Evolutionary conservation across 169 alveolate genomes (phyloP).

Genomic region (Hepatocystis sp.): DNA sequence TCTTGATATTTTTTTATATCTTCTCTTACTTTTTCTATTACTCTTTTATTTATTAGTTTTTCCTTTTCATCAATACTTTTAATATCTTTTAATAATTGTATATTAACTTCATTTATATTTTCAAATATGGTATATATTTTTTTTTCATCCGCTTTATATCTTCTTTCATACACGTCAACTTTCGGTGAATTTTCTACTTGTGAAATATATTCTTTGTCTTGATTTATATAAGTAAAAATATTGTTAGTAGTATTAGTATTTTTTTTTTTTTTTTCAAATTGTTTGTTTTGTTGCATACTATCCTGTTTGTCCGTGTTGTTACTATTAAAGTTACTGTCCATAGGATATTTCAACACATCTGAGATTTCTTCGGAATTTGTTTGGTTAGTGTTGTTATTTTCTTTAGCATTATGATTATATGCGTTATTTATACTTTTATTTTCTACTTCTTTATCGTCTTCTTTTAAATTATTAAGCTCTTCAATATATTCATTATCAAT

Average conservation of each 20-base stretch:
- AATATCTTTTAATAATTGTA: constrained; percentile 38
- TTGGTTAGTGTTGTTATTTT: background rate
- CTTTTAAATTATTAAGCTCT: too few relatives aligned
- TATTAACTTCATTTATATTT: constrained; percentile 73
- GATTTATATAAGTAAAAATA: constrained; percentile 27
- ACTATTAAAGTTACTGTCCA: too few relatives aligned
- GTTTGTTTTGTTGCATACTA: background rate
- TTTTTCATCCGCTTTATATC: constrained; percentile 29
- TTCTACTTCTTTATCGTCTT: background rate
- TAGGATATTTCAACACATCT: too few relatives aligned
- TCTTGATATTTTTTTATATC: constrained; percentile 60
- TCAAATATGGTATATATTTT: constrained; percentile 23
- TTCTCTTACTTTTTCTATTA: constrained; percentile 66
- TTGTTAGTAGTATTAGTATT: background rate
- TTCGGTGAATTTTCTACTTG: constrained; percentile 51
- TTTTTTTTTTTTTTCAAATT: background rate
- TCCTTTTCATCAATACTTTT: constrained; percentile 64
- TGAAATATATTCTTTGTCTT: constrained; percentile 16
- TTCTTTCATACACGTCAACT: constrained; percentile 46
- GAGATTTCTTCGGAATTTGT: background rate
- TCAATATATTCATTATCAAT: constrained; percentile 25
- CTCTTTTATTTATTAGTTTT: constrained; percentile 42
- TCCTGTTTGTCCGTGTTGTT: background rate
- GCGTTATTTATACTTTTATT: background rate
- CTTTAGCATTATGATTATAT: background rate